phyloP scores from a whole-genome alignment of 2,329 filamentous ascomycete species.

The Phoma sp. region DNA sequence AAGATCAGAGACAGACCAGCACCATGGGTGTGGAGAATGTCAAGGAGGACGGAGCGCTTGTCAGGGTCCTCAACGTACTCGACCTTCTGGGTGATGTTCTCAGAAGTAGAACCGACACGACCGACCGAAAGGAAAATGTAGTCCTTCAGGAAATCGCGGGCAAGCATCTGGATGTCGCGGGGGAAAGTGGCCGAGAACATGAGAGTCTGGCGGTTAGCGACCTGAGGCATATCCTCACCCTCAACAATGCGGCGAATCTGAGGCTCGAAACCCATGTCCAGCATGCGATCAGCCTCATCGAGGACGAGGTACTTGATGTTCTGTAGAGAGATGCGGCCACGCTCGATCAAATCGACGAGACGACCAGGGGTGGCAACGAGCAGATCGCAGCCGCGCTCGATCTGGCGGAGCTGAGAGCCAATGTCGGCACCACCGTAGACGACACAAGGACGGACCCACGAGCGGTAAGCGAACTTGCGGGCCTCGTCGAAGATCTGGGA shows the following conservation, averaged over 20 bases:
- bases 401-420: conserved; percentile 95
- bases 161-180: conserved; percentile 98
- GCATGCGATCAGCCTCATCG: conserved; percentile 99
- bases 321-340: conserved; percentile 93
- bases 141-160: conserved; percentile 97
- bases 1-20: conserved; percentile 93
- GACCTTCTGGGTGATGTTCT: conserved; percentile 99
- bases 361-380: conserved; percentile 96
- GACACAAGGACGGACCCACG: conserved; percentile 97
- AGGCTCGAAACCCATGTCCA: conserved; percentile 99
- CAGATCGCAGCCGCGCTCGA: conserved; percentile 96
- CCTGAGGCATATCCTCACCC: conserved; percentile 93
- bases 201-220: conserved; percentile 88
- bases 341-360: conserved; percentile 97
- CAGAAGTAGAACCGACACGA: conserved; percentile 98
- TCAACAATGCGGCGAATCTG: conserved; percentile 99
- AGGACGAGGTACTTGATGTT: conserved; percentile 99
- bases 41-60: conserved; percentile 96
- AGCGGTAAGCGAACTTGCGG: conserved; percentile 98
- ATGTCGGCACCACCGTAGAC: conserved; percentile 99
- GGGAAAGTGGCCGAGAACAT: conserved; percentile 99
- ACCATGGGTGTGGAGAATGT: conserved; percentile 94
- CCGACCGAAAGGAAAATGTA: conserved; percentile 99
- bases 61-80: conserved; percentile 97
- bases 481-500: conserved; percentile 98